A percentile compares a stretch with the other conserved stretches of the same genome.
Evolutionary conservation across 306 rosid genomes (phyloP).

Genomic region (Macrotyloma uniflorum): DNA sequence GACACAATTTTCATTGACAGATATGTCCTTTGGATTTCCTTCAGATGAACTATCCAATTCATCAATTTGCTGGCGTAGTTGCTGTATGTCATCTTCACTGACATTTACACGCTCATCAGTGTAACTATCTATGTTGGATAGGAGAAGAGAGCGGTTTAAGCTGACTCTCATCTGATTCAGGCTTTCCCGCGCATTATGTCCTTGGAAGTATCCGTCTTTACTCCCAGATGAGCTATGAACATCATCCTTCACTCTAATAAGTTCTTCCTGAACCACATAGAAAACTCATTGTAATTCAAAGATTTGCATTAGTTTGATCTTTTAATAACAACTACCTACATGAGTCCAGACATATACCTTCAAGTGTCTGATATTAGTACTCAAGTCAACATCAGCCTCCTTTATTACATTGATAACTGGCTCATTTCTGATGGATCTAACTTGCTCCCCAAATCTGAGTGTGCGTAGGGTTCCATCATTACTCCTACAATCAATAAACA

Average conservation of each 20-base stretch:
- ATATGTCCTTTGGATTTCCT: conserved; percentile 43
- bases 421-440: conserved; percentile 68
- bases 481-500: conserved; percentile 60
- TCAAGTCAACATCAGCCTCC: conserved; percentile 72
- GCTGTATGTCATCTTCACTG: conserved; percentile 68
- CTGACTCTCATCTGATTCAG: conserved; percentile 80
- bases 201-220: conserved; percentile 68
- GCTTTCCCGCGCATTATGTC: conserved; percentile 73
- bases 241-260: conserved; percentile 72
- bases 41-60: conserved; percentile 62
- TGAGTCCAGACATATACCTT: conserved; percentile 59
- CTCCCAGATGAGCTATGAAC: conserved; percentile 44
- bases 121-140: conserved; percentile 57
- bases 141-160: conserved; percentile 83
- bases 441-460: conserved; percentile 75
- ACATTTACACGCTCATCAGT: conserved; percentile 56
- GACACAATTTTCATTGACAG: conserved; percentile 51
- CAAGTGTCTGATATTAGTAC: conserved; percentile 82
- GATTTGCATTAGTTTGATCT: conserved; percentile 16
- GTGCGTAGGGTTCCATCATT: conserved; percentile 65
- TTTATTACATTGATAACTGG: conserved; percentile 82
- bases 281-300: conserved; percentile 34
- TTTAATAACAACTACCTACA: conserved; percentile 33
- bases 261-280: conserved; percentile 76
- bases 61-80: conserved; percentile 64